Base-by-base conservation (phyloP, 75 land plant species). In the Chamaecyparis obtusa region DNA sequence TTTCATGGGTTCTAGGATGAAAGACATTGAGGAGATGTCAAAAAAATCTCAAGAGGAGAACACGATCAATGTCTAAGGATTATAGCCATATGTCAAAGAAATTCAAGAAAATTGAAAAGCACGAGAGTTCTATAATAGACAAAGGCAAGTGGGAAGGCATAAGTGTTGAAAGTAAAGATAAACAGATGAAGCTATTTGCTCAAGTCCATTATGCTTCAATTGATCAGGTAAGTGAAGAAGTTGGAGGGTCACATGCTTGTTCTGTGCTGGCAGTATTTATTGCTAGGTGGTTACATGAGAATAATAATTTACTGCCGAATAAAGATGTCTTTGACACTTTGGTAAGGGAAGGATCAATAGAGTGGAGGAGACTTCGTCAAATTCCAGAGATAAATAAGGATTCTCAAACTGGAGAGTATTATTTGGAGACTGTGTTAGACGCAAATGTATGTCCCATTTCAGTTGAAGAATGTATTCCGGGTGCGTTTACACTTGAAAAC, bases 191-290 rank as follows among this genome's bases (percentile, higher is more conserved):
- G 87, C 86, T 90, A 16, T 86, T 79, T 9, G 77, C 86, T 0
- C 57, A 78, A 9, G 89, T 86, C 15, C 86, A 88, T 64, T 88
- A 86, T 84, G 91, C 91, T 17, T 88, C 89, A 48, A 81, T 91
- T 77, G 91, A 91, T 86, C 89, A 90, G 51, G 78, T 86, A 54
- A 91, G 87, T 55, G 92, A 90, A 32, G 83, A 86, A 48, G 89
- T 84, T 46, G 87, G 88, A 36, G 92, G 89, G 17, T 89, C 86
- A 57, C 86, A 89, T 86, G 89, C 92, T 74, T 91, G 91, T 49
- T 88, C 91, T 17, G 89, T 89, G 55, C 85, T 91, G 56, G 91
- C 86, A 11, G 89, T 87, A 33, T 86, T 91, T 37, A 91, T 91
- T 72, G 87, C 89, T 17, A 88, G 83, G 36, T 91, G 91, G 91